Base-by-base conservation (phyloP, 148 eudicot species). In the Polygonum aviculare region DNA sequence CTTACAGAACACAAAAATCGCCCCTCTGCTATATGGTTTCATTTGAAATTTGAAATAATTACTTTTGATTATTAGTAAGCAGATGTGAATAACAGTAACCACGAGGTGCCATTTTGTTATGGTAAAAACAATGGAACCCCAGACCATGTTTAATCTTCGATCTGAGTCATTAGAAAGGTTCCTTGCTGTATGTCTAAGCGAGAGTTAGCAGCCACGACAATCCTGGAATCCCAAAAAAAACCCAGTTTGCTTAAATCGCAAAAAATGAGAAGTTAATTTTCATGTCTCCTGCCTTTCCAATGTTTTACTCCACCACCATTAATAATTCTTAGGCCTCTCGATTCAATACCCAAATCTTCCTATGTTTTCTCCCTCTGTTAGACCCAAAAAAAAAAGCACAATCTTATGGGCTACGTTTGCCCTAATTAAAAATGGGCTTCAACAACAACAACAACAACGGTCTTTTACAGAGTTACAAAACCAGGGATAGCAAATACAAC, bases 281-380 rank as follows among this genome's bases (percentile, higher is more conserved):
- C 7, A 39, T 63, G 69, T 33, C 69, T 63, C 16, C 39, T 63
- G 69, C n/a, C 69, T 63, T 63, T 63, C 38, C 69, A 63, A 0
- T 63, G 69, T 63, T 63, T 63, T 63, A 63, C 69, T 63, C 69
- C 40, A 63, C 69, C 69, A 4, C 69, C 69, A 4, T 63, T 11
- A 63, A 31, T 63, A 26, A 26, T 26, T 26, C 31, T 63, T 14
- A 63, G 69, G 5, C 69, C 2, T 33, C 69, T 63, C 69, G 12
- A 63, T 63, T 63, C 69, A 63, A 57, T 21, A n/a, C 12, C 33
- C 63, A n/a, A 57, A 57, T 57, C 35, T 22, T 57, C 63, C 33
- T 11, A 18, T 19, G 63, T 50, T 50, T 50, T 16, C 55, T 14
- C 16, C 55, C n/a, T 50, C 55, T n/a, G 22, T 57, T 22, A n/a